These are phyloP conservation scores for Phytophthora agathidicida DNA, from an alignment of 352 stramenopile genomes.

Conservation along the genomic window DNA sequence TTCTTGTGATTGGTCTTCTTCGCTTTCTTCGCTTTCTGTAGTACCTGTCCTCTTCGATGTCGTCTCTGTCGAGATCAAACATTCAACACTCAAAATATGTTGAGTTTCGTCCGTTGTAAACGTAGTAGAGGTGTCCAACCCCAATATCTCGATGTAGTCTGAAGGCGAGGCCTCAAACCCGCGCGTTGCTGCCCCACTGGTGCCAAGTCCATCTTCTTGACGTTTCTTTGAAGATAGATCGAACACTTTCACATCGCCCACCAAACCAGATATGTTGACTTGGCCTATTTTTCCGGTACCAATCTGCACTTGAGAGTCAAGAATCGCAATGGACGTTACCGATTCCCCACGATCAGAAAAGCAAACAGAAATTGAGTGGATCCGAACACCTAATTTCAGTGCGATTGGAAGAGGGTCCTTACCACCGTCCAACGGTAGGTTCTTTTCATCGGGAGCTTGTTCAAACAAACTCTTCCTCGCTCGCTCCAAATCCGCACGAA, in stretches of 20 bases:
- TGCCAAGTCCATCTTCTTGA: conserved; percentile 31
- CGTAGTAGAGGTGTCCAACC: conserved; percentile 38
- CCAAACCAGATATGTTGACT: conserved; percentile 47
- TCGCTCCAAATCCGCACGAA: conserved; percentile 78
- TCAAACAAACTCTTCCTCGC: conserved; percentile 70
- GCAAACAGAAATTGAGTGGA: conserved; percentile 82
- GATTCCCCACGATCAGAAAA: conserved; percentile 76
- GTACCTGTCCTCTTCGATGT: not conserved
- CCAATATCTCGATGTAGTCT: conserved; percentile 65
- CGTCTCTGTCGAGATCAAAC: conserved; percentile 35
- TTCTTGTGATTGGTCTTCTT: not conserved
- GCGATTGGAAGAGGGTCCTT: conserved; percentile 11
- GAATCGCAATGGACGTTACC: conserved; percentile 69
- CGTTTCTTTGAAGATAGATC: conserved; percentile 56
- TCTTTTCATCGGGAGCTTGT: conserved; percentile 19
- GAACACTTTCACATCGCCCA: conserved; percentile 78
- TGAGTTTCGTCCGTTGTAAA: conserved; percentile 20
- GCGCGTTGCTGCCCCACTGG: conserved; percentile 16
- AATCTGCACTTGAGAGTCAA: conserved; percentile 53
- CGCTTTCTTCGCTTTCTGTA: not conserved
- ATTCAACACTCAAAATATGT: conserved; percentile 56
- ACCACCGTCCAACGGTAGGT: not conserved
- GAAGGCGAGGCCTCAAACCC: conserved; percentile 16
- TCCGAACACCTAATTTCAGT: conserved; percentile 52
- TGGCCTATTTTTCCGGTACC: conserved; percentile 29